phyloP scores from a whole-genome alignment of 345 rosid genomes.

The Chamaenerion angustifolium region DNA sequence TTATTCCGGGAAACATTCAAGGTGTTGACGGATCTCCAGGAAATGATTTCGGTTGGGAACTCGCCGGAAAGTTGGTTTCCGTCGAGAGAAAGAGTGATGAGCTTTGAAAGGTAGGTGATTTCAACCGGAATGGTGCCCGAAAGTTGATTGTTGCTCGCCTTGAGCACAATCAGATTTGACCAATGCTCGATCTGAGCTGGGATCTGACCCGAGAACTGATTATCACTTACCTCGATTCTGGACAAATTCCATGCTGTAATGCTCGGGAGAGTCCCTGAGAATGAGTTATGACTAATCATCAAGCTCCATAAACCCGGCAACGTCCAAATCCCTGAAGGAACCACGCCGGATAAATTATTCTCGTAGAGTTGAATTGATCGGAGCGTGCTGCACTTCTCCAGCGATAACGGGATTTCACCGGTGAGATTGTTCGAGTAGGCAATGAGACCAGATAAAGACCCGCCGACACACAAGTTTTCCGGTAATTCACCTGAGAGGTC shows the following conservation, averaged over 20 bases:
- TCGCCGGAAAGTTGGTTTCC: slow-evolving; percentile 51
- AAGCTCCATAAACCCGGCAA: slow-evolving; percentile 30
- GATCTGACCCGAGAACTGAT: slow-evolving; percentile 59
- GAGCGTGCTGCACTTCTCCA: slow-evolving; percentile 44
- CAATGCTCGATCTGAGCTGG: slow-evolving; percentile 38
- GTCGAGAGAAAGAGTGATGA: slow-evolving; percentile 34
- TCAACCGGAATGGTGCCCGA: slow-evolving; percentile 51
- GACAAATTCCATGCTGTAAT: slow-evolving; percentile 47
- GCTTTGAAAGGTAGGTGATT: slow-evolving; percentile 37
- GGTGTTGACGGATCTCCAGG: slow-evolving; percentile 44
- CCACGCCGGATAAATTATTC: slow-evolving; percentile 65
- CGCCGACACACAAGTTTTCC: slow-evolving; percentile 48
- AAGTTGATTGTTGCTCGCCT: slow-evolving; percentile 56
- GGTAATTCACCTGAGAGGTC: slow-evolving; percentile 59
- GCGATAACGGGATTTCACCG: slow-evolving; percentile 53
- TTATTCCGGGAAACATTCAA: slow-evolving; percentile 47
- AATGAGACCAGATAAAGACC: slow-evolving; percentile 45
- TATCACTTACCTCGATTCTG: slow-evolving; percentile 56
- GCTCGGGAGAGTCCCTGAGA: slow-evolving; percentile 61
- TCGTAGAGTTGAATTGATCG: slow-evolving; percentile 43
- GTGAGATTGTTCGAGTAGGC: slow-evolving; percentile 48
- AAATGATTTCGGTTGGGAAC: slow-evolving; percentile 41
- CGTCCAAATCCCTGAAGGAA: slow-evolving; percentile 66
- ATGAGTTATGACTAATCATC: slow-evolving; percentile 43
- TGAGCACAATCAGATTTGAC: slow-evolving; percentile 35